These are phyloP conservation scores for Lactarius tabidus DNA, from an alignment of 768 basidiomycete species.

Conservation along the genomic window DNA sequence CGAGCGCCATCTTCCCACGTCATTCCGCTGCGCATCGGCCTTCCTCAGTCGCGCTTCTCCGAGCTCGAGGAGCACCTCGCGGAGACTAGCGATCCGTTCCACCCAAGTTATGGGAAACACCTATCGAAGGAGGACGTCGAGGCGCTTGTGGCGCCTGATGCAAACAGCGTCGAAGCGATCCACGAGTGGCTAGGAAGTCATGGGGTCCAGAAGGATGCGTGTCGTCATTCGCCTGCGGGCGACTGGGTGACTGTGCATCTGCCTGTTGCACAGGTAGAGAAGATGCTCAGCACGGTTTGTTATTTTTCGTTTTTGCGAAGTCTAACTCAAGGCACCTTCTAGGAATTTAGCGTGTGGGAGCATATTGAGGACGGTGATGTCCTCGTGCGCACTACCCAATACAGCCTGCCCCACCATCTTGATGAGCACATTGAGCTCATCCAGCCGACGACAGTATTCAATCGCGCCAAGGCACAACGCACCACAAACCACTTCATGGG, in stretches of 20 bases:
- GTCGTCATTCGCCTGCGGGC: conserved; percentile 52
- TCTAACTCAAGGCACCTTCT: neutral
- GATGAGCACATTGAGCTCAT: conserved; percentile 61
- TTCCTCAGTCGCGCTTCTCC: conserved; percentile 27
- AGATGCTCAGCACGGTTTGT: conserved; percentile 71
- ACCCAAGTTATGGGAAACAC: conserved; percentile 34
- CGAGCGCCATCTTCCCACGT: conserved; percentile 42
- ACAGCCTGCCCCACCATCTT: conserved; percentile 58
- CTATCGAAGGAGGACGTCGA: conserved; percentile 66
- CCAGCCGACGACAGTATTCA: conserved; percentile 70
- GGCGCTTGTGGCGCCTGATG: conserved; percentile 53
- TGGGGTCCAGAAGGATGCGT: conserved; percentile 44
- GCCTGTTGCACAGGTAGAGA: conserved; percentile 56
- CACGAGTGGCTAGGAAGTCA: conserved; percentile 58
- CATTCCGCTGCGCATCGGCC: conserved; percentile 44
- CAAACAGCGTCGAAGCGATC: conserved; percentile 49
- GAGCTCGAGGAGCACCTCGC: conserved; percentile 28
- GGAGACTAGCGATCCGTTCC: conserved; percentile 27
- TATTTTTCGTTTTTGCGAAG: conserved; percentile 27
- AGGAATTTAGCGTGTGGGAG: conserved; percentile 64
- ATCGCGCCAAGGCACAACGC: conserved; percentile 41
- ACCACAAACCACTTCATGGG: conserved; percentile 36
- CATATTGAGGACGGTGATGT: conserved; percentile 48
- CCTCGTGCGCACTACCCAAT: conserved; percentile 56
- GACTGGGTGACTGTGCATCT: conserved; percentile 66